phyloP scores from a whole-genome alignment of 805 yeast genomes.

The Barnettozyma vustinii region DNA sequence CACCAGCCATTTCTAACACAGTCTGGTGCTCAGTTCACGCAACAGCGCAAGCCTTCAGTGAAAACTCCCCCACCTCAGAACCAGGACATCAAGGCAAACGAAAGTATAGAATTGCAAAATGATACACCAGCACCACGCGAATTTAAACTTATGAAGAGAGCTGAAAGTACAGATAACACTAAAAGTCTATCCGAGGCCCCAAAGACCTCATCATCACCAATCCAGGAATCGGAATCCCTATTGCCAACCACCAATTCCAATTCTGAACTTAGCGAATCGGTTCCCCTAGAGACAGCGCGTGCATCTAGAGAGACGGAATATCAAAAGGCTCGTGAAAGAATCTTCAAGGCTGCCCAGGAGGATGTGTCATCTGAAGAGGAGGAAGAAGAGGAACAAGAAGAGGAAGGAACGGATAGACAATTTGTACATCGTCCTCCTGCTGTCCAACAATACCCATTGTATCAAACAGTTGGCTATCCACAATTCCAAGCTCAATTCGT shows the following conservation, averaged over 20 bases:
- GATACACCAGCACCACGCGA: constrained; percentile 8
- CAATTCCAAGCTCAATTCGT: not conserved
- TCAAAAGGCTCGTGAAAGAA: constrained; percentile 34
- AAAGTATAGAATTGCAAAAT: not conserved
- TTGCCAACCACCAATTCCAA: not conserved
- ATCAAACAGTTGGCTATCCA: not conserved
- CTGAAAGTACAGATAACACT: constrained; percentile 2
- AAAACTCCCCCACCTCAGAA: not conserved
- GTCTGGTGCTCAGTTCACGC: not conserved
- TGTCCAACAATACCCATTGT: not conserved
- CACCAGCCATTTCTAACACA: not conserved
- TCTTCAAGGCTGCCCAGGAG: constrained; percentile 29
- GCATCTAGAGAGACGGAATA: constrained; percentile 40
- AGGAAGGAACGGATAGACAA: constrained; percentile 1
- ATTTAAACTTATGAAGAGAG: constrained; percentile 25
- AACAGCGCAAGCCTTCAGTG: not conserved
- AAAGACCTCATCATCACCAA: not conserved
- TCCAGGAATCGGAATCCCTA: not conserved
- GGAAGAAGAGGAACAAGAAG: constrained; percentile 14
- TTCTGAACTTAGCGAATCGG: not conserved
- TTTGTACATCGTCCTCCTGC: constrained; percentile 6
- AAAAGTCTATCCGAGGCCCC: constrained; percentile 2
- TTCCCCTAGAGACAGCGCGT: constrained; percentile 29
- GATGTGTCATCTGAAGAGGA: constrained; percentile 22
- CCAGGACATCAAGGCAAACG: not conserved